Evolutionary conservation across 148 eudicot species (phyloP).

Genomic region (Polygonum aviculare): DNA sequence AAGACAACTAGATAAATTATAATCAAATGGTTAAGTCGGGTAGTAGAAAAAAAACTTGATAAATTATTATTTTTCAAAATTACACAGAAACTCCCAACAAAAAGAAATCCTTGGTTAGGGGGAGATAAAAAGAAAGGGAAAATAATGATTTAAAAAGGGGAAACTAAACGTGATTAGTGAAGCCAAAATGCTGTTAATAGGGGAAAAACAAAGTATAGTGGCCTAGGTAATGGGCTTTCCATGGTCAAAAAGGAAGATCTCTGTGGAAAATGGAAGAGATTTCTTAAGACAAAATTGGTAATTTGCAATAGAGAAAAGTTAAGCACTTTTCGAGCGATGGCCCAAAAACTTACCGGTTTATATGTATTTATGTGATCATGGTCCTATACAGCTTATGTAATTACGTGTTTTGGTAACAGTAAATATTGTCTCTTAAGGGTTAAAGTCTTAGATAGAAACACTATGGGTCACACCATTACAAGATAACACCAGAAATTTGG

Average conservation of each 20-base stretch:
- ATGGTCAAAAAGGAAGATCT: constrained; percentile 9
- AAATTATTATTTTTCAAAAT: background rate
- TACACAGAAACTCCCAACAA: background rate
- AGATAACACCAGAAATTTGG: background rate
- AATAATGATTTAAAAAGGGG: background rate
- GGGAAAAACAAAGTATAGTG: background rate
- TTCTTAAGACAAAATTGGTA: constrained; percentile 1
- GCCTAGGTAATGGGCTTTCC: background rate
- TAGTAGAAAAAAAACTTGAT: no score
- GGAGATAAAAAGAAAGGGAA: background rate
- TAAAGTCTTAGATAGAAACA: no score
- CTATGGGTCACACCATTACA: no score
- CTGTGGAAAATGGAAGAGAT: constrained; percentile 3
- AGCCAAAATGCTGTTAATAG: background rate
- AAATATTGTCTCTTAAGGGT: background rate
- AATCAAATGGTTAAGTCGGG: no score
- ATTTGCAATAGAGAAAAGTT: constrained; percentile 3
- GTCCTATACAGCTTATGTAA: background rate
- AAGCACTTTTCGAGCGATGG: background rate
- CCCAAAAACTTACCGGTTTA: background rate
- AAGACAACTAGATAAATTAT: no score
- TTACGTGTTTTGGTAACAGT: background rate
- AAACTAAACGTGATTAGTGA: constrained; percentile 1
- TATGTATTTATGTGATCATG: background rate
- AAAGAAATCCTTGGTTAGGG: background rate